Base-by-base conservation (phyloP, 805 yeast genomes). In the Zygoascus flipseniorum region DNA sequence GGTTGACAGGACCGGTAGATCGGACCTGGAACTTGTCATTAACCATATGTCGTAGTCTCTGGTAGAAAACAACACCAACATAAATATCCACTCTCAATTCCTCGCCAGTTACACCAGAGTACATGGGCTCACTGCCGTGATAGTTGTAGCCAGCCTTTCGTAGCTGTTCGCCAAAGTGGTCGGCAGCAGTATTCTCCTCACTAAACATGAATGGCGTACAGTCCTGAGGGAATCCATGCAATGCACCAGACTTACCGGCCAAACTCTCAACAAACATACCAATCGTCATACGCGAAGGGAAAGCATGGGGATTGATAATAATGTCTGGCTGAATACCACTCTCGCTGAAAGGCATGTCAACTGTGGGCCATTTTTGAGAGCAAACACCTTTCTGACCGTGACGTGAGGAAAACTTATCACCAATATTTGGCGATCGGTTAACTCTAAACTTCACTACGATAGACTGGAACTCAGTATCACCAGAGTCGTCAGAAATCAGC, bases 311-410 rank as follows among this genome's bases (percentile, higher is more conserved):
- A 66, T 92, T 92, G 97, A 92, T 92, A 65, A 92, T 92, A 59
- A 92, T 90, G 72, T 92, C 99, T 0, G 99, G 99, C 2, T 81
- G 76, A 26, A 93, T 79, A 67, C 99, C 99, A 54, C 83, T 79
- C 62, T 93, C 98, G 66, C 83, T 88, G 71, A 92, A 92, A 13
- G 99, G 99, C 77, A 92, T 77, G 65, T 92, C 99, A 62, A 88
- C 76, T 51, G 89, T 84, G 32, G 98, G 99, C 96, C 97, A 93
- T 72, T 90, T 92, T 70, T 97, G 85, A 9, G 98, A 90, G 75
- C 98, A 92, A 31, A 93, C 98, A 81, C 99, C 99, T 76, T 92
- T 92, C 69, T 92, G 99, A 42, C 99, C 99, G 72, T 92, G 98
- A 71, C 99, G 82, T 0, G 97, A 89, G 1, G 97, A 89, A 65